These are phyloP conservation scores for Phialophora expanda DNA, from an alignment of 2,329 filamentous ascomycete genomes.

Conservation along the genomic window DNA sequence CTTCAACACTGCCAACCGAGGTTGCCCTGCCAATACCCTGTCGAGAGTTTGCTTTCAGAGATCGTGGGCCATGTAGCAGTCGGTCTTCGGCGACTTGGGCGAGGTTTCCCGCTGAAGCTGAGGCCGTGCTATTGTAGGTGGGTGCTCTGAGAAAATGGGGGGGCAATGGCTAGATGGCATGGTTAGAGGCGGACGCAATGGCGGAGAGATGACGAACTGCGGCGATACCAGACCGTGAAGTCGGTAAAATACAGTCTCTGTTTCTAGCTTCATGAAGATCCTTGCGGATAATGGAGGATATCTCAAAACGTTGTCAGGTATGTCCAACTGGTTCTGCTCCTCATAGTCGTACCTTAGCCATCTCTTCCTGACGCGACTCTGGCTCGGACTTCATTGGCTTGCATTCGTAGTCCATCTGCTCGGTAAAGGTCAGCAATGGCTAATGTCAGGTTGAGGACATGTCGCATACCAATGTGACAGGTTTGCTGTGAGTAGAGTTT, in stretches of 20 bases:
- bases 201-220: slow-evolving; percentile 12
- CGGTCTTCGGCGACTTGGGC: slow-evolving; percentile 24
- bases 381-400: slow-evolving; percentile 21
- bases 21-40: slow-evolving; percentile 13
- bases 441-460: neutral
- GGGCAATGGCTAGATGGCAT: slow-evolving; percentile 15
- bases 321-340: neutral
- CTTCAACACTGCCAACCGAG: slow-evolving; percentile 31
- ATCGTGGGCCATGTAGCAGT: slow-evolving; percentile 18
- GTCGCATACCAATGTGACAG: neutral
- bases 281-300: slow-evolving; percentile 26
- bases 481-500: neutral
- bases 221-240: slow-evolving; percentile 8
- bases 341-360: slow-evolving; percentile 24
- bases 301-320: slow-evolving; percentile 24
- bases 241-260: slow-evolving; percentile 7
- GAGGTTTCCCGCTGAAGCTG: slow-evolving; percentile 23
- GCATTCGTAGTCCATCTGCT: slow-evolving; percentile 29
- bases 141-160: slow-evolving; percentile 22
- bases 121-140: slow-evolving; percentile 13
- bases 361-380: slow-evolving; percentile 22
- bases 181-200: neutral
- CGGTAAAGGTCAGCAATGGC: neutral
- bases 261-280: slow-evolving; percentile 24
- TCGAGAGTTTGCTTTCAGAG: slow-evolving; percentile 13